Percentiles rank a stretch among this genome's conserved stretches.
Evolutionary conservation across 306 rosid species (phyloP).

Genomic region (Crotalaria pallida): DNA sequence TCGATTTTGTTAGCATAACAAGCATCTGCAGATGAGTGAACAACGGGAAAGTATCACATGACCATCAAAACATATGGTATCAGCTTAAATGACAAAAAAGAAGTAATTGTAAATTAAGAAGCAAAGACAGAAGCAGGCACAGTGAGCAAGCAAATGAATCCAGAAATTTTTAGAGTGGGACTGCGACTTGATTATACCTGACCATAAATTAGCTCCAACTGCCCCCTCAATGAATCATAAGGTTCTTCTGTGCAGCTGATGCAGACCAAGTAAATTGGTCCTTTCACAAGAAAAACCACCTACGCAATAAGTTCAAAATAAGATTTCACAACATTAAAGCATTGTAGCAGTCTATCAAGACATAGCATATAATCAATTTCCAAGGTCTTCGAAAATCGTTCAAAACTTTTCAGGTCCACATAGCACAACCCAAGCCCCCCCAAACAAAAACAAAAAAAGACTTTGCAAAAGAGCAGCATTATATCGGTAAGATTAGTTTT

Average conservation of each 20-base stretch:
- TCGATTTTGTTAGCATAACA: constrained; percentile 86
- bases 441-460: not conserved
- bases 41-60: constrained; percentile 12
- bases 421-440: not conserved
- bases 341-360: not conserved
- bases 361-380: not conserved
- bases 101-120: constrained; percentile 12
- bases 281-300: constrained; percentile 96
- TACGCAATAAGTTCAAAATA: constrained; percentile 28
- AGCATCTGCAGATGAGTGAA: constrained; percentile 68
- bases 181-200: constrained; percentile 57
- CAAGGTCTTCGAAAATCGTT: not conserved
- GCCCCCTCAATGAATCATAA: constrained; percentile 77
- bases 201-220: constrained; percentile 86
- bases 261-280: constrained; percentile 97
- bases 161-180: not conserved
- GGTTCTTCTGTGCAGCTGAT: constrained; percentile 98
- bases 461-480: not conserved
- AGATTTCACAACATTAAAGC: not conserved
- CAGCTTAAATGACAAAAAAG: constrained; percentile 9
- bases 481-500: not conserved
- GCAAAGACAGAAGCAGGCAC: not conserved
- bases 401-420: not conserved
- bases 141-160: constrained; percentile 1
- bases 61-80: constrained; percentile 10